Evolutionary conservation across 2,329 filamentous ascomycete species (phyloP).

Genomic region (Fusarium sp.): DNA sequence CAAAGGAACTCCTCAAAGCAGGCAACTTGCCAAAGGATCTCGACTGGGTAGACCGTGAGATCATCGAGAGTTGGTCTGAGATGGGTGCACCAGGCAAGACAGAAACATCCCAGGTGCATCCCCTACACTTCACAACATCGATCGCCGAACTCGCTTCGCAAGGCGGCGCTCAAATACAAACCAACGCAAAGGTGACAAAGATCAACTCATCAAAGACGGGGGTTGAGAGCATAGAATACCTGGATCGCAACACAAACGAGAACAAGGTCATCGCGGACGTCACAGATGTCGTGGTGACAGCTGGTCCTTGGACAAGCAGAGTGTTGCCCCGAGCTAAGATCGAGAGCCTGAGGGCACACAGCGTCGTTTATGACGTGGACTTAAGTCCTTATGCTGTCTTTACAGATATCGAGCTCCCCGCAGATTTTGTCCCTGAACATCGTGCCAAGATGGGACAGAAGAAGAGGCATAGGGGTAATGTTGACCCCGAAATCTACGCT

Average conservation of each 20-base stretch:
- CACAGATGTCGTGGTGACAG: constrained; percentile 66
- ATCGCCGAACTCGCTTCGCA: constrained; percentile 82
- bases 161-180: constrained; percentile 73
- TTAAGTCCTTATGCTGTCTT: constrained; percentile 84
- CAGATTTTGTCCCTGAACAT: constrained; percentile 67
- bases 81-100: constrained; percentile 78
- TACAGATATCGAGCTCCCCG: constrained; percentile 82
- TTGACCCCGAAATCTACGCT: constrained; percentile 93
- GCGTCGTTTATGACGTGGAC: constrained; percentile 71
- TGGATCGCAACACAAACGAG: constrained; percentile 58
- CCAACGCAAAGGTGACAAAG: constrained; percentile 73
- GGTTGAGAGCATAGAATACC: constrained; percentile 71
- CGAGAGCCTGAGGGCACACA: constrained; percentile 70
- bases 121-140: constrained; percentile 86
- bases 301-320: constrained; percentile 72
- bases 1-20: constrained; percentile 60
- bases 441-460: constrained; percentile 59
- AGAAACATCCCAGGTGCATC: constrained; percentile 94
- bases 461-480: constrained; percentile 68
- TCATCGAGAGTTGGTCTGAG: constrained; percentile 76
- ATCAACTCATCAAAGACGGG: constrained; percentile 67
- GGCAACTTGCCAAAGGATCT: constrained; percentile 79
- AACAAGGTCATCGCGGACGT: constrained; percentile 54
- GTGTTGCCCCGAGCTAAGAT: constrained; percentile 69
- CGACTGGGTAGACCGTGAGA: constrained; percentile 81